Conservation (phyloP, 352 stramenopile species). For the Phytophthora macrochlamydospora region DNA sequence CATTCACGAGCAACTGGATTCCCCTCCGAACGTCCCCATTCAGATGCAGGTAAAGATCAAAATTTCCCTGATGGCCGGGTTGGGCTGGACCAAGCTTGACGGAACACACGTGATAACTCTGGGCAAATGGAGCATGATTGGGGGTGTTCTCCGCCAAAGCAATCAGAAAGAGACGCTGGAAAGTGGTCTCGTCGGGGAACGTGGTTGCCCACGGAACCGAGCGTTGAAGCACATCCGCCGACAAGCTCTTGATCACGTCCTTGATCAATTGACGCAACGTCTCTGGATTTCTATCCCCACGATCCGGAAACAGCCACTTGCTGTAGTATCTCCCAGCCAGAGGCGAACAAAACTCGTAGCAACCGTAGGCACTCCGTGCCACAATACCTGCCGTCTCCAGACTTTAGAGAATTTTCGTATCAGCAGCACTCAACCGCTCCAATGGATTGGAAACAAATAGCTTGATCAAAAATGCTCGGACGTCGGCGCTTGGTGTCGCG, state of each 20-base stretch:
- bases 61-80: background rate
- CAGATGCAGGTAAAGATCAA: slow-evolving; percentile 7
- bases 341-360: background rate
- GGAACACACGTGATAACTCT: slow-evolving; percentile 12
- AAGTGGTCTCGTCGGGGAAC: slow-evolving; percentile 21
- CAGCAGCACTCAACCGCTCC: background rate
- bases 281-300: slow-evolving; percentile 9
- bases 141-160: slow-evolving; percentile 1
- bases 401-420: background rate
- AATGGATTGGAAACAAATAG: background rate
- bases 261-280: slow-evolving; percentile 20
- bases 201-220: background rate
- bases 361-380: background rate
- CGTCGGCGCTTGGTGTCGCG: too few relatives aligned
- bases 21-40: slow-evolving; percentile 6
- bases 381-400: slow-evolving; percentile 13
- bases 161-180: slow-evolving; percentile 27
- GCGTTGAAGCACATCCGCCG: slow-evolving; percentile 7
- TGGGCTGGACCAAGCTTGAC: background rate
- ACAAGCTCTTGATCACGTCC: slow-evolving; percentile 20
- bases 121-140: slow-evolving; percentile 10
- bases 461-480: slow-evolving; percentile 1
- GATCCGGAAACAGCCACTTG: slow-evolving; percentile 21
- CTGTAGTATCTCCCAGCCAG: slow-evolving; percentile 10
- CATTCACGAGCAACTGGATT: slow-evolving; percentile 12